phyloP scores from a whole-genome alignment of 2,329 filamentous ascomycete genomes.

The Cercospora brassicicola region DNA sequence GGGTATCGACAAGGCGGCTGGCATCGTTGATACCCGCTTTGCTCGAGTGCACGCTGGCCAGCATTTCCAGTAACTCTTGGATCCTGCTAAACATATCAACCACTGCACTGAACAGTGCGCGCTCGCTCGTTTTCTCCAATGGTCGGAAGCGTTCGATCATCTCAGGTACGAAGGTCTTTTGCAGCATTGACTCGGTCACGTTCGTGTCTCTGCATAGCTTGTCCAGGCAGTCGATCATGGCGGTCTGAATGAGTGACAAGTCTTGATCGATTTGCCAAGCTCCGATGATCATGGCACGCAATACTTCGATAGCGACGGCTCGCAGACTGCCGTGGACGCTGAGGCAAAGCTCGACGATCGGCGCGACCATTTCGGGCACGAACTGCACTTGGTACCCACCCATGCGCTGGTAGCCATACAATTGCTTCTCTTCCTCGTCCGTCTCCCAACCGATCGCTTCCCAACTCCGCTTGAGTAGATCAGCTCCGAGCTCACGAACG shows the following conservation, averaged over 20 bases:
- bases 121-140: slow-evolving; percentile 64
- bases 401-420: slow-evolving; percentile 78
- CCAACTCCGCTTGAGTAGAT: slow-evolving; percentile 82
- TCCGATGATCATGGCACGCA: slow-evolving; percentile 97
- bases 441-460: slow-evolving; percentile 97
- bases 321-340: slow-evolving; percentile 92
- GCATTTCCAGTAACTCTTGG: slow-evolving; percentile 84
- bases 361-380: slow-evolving; percentile 84
- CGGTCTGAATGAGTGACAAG: slow-evolving; percentile 84
- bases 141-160: slow-evolving; percentile 77
- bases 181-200: slow-evolving; percentile 81
- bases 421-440: slow-evolving; percentile 70
- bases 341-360: slow-evolving; percentile 89
- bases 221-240: slow-evolving; percentile 94
- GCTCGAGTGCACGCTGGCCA: slow-evolving; percentile 83
- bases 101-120: slow-evolving; percentile 73
- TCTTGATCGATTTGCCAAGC: slow-evolving; percentile 97
- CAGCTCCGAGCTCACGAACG: slow-evolving; percentile 86
- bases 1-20: slow-evolving; percentile 79
- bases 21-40: slow-evolving; percentile 65
- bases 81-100: slow-evolving; percentile 79
- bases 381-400: slow-evolving; percentile 98
- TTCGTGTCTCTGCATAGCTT: slow-evolving; percentile 76
- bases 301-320: slow-evolving; percentile 83
- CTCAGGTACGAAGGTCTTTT: slow-evolving; percentile 89